Conservation (phyloP, 2,329 filamentous ascomycete species). For the Fusarium siculi region DNA sequence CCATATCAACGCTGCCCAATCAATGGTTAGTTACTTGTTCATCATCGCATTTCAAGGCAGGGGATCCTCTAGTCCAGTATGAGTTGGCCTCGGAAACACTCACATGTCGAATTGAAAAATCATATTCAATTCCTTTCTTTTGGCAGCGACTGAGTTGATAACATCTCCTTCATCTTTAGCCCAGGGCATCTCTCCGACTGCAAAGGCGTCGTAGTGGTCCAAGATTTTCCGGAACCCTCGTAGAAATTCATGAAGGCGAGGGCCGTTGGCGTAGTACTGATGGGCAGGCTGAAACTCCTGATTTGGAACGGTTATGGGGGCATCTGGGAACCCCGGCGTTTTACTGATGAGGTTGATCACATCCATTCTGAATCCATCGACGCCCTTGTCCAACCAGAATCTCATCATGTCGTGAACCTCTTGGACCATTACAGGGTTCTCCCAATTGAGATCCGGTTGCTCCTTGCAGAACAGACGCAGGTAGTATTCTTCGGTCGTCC, state of each 20-base stretch:
- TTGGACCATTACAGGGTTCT: slow-evolving; percentile 59
- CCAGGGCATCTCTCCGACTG: not conserved
- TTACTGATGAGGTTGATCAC: slow-evolving; percentile 80
- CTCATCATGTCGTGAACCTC: slow-evolving; percentile 60
- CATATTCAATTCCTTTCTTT: not conserved
- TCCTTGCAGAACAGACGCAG: slow-evolving; percentile 78
- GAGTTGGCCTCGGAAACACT: not conserved
- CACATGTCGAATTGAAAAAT: not conserved
- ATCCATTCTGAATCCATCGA: slow-evolving; percentile 79
- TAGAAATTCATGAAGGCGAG: not conserved
- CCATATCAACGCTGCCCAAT: not conserved
- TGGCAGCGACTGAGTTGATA: not conserved
- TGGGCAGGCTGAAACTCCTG: not conserved
- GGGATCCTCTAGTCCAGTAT: not conserved
- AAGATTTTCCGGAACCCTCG: not conserved
- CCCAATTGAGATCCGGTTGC: slow-evolving; percentile 88
- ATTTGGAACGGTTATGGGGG: slow-evolving; percentile 60
- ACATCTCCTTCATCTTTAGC: not conserved
- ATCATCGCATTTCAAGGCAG: not conserved
- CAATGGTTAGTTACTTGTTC: not conserved
- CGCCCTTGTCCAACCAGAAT: slow-evolving; percentile 81
- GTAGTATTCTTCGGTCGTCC: slow-evolving; percentile 77
- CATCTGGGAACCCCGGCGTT: slow-evolving; percentile 66
- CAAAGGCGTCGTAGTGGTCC: not conserved
- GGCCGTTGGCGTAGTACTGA: not conserved